phyloP scores from a whole-genome alignment of 2,329 filamentous ascomycete genomes.

The Aplosporella prunicola region DNA sequence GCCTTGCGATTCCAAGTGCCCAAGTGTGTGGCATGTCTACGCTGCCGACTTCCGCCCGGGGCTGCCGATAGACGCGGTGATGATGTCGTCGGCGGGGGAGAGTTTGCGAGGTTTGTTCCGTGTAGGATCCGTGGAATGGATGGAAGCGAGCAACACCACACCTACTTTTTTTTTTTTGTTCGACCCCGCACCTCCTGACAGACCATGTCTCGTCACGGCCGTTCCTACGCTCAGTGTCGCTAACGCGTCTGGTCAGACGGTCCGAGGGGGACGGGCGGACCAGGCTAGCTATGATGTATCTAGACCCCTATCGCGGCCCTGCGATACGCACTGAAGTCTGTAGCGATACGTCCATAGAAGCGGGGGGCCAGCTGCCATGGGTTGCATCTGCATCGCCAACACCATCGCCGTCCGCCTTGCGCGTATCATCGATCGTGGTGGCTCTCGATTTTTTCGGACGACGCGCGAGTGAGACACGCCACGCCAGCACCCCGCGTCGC shows the following conservation, averaged over 20 bases:
- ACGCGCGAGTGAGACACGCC: not conserved
- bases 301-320: not conserved
- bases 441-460: too few species aligned
- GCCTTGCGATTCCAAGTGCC: not conserved
- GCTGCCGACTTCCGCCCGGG: not conserved
- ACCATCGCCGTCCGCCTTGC: too few species aligned
- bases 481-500: not conserved
- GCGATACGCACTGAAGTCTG: not conserved
- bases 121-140: too few species aligned
- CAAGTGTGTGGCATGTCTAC: not conserved
- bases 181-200: not conserved
- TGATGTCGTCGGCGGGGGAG: slow-evolving; percentile 1
- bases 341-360: not conserved
- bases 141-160: not conserved
- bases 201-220: too few species aligned
- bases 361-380: not conserved
- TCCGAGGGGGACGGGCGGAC: not conserved
- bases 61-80: not conserved
- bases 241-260: not conserved
- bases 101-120: too few species aligned
- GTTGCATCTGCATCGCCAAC: too few species aligned
- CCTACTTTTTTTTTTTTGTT: not conserved
- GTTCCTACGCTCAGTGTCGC: too few species aligned
- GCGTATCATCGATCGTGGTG: too few species aligned
- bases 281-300: too few species aligned